phyloP scores from a whole-genome alignment of 164 flowering plant species.

The Tetrastigma voinierianum region DNA sequence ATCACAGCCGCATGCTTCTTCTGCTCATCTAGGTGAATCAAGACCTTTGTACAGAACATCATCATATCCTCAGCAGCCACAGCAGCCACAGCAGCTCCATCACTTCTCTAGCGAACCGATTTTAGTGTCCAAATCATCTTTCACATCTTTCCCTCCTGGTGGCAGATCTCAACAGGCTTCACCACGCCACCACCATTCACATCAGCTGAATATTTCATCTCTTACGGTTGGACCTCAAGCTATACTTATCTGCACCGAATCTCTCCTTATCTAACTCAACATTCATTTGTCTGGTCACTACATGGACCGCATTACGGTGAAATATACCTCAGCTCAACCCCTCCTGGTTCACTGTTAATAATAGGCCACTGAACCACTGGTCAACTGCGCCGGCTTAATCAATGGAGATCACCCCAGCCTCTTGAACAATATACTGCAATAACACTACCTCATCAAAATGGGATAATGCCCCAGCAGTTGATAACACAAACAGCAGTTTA shows the following conservation, averaged over 20 bases:
- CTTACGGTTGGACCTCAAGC: slow-evolving; percentile 44
- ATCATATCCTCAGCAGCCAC: slow-evolving; percentile 62
- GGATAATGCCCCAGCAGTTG: slow-evolving; percentile 57
- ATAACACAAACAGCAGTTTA: slow-evolving; percentile 48
- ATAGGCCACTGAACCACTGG: slow-evolving; percentile 53
- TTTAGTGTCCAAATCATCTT: slow-evolving; percentile 59
- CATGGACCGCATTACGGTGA: slow-evolving; percentile 53
- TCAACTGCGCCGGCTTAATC: slow-evolving; percentile 44
- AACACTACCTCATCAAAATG: slow-evolving; percentile 59
- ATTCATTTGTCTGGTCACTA: slow-evolving; percentile 58
- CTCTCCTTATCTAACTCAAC: slow-evolving; percentile 52
- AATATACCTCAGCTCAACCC: slow-evolving; percentile 40
- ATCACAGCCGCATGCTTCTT: slow-evolving; percentile 51
- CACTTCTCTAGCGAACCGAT: slow-evolving; percentile 67
- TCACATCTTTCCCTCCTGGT: slow-evolving; percentile 76
- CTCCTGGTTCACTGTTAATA: slow-evolving; percentile 48
- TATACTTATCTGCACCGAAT: slow-evolving; percentile 50
- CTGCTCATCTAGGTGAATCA: slow-evolving; percentile 29
- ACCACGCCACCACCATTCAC: slow-evolving; percentile 41
- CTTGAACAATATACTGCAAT: slow-evolving; percentile 50
- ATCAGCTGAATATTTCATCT: slow-evolving; percentile 35
- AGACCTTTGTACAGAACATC: slow-evolving; percentile 52
- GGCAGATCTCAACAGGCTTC: slow-evolving; percentile 57
- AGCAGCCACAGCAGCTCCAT: slow-evolving; percentile 18
- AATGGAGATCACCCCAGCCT: slow-evolving; percentile 56